Evolutionary conservation across 2,329 filamentous ascomycete species (phyloP).

Genomic region (Albophoma yamanashiensis): DNA sequence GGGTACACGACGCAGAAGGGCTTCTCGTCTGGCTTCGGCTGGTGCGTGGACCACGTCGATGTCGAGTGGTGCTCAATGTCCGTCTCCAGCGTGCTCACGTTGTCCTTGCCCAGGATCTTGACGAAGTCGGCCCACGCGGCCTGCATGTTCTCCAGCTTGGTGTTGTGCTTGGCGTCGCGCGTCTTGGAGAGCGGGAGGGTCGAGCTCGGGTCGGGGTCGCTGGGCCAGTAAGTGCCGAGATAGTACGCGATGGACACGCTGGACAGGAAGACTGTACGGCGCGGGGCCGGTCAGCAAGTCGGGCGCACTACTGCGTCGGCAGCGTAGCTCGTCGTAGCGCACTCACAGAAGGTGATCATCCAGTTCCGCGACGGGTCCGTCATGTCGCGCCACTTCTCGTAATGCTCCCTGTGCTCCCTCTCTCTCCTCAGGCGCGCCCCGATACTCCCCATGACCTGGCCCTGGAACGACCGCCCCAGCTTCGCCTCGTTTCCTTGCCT

Average conservation of each 20-base stretch:
- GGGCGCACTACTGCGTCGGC: background rate
- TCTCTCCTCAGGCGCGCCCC: slow-evolving; percentile 43
- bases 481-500: slow-evolving; percentile 25
- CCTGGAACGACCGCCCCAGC: slow-evolving; percentile 37
- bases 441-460: slow-evolving; percentile 50
- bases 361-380: slow-evolving; percentile 34
- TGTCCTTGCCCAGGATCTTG: slow-evolving; percentile 50
- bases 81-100: slow-evolving; percentile 48
- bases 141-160: slow-evolving; percentile 52
- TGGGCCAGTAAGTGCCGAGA: slow-evolving; percentile 44
- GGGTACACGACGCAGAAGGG: slow-evolving; percentile 70
- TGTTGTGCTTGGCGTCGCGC: slow-evolving; percentile 43
- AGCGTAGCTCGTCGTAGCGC: background rate
- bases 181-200: slow-evolving; percentile 47
- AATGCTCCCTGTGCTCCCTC: slow-evolving; percentile 40
- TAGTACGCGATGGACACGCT: slow-evolving; percentile 45
- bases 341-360: slow-evolving; percentile 43
- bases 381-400: slow-evolving; percentile 28
- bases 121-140: slow-evolving; percentile 61
- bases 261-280: slow-evolving; percentile 36
- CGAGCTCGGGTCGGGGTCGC: slow-evolving; percentile 39
- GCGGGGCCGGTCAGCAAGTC: slow-evolving; percentile 1
- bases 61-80: slow-evolving; percentile 47
- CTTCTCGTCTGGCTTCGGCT: slow-evolving; percentile 32
- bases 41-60: slow-evolving; percentile 54